phyloP scores from a whole-genome alignment of 139 green algal genomes.

The Zygnema cylindricum region DNA sequence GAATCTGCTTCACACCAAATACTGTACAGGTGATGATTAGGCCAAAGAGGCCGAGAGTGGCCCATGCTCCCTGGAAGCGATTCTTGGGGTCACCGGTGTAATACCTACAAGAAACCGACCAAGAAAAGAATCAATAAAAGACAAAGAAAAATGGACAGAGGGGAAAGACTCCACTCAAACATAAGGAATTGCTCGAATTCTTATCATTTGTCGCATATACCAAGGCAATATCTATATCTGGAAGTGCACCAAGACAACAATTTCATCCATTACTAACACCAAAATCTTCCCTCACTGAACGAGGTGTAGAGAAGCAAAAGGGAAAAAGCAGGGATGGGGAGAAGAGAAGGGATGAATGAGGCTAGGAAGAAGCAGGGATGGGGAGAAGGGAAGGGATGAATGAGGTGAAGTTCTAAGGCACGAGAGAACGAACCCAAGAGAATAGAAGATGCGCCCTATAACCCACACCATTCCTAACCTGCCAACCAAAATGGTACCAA shows the following conservation, averaged over 20 bases:
- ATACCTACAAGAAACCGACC: slow-evolving; percentile 38
- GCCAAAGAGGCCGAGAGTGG: slow-evolving; percentile 32
- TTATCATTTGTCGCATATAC: not conserved
- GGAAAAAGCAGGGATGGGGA: not conserved
- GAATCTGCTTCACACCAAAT: slow-evolving; percentile 49
- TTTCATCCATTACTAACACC: too few species aligned
- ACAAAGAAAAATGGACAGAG: not conserved
- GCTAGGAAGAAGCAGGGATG: too few species aligned
- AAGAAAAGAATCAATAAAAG: not conserved
- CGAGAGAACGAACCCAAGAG: slow-evolving; percentile 33
- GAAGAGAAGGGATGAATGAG: too few species aligned
- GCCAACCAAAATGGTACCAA: too few species aligned
- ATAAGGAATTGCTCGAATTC: not conserved
- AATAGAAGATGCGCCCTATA: slow-evolving; percentile 52
- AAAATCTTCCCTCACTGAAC: too few species aligned
- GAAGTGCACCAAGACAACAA: not conserved
- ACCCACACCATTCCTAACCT: slow-evolving; percentile 59
- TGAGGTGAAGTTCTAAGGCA: too few species aligned
- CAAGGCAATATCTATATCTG: too few species aligned
- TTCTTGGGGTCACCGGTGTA: slow-evolving; percentile 57
- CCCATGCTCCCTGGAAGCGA: slow-evolving; percentile 30
- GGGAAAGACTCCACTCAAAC: not conserved
- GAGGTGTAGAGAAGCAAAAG: not conserved
- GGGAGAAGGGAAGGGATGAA: too few species aligned
- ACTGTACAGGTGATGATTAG: slow-evolving; percentile 33